phyloP scores from a whole-genome alignment of 331 rosid genomes.

The Spiraea crenata region DNA sequence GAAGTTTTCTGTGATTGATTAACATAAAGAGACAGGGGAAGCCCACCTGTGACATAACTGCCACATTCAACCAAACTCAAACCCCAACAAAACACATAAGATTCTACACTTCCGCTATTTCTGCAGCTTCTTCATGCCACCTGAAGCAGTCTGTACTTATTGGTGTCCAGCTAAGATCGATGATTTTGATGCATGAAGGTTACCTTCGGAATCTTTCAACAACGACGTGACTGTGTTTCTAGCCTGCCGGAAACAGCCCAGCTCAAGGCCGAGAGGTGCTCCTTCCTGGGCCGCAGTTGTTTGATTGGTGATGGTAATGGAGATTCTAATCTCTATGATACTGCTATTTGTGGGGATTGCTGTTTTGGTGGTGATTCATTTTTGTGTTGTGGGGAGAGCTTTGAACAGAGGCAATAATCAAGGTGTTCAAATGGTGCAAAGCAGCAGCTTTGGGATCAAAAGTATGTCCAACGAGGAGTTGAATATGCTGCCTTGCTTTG shows the following conservation, averaged over 20 bases:
- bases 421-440: slow-evolving; percentile 20
- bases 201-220: slow-evolving; percentile 17
- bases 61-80: slow-evolving; percentile 15
- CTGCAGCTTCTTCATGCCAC: slow-evolving; percentile 1
- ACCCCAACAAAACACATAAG: slow-evolving; percentile 18
- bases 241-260: no score
- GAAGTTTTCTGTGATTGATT: background rate
- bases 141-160: slow-evolving; percentile 3
- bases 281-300: no score
- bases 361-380: slow-evolving; percentile 54
- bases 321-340: slow-evolving; percentile 43
- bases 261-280: no score
- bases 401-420: slow-evolving; percentile 29
- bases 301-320: slow-evolving; percentile 37
- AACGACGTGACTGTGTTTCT: no score
- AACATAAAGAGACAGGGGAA: slow-evolving; percentile 14
- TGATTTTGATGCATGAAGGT: slow-evolving; percentile 17
- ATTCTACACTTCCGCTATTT: background rate
- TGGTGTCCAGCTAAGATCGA: slow-evolving; percentile 3
- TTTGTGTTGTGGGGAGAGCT: slow-evolving; percentile 55
- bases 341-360: slow-evolving; percentile 59
- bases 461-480: slow-evolving; percentile 46
- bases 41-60: slow-evolving; percentile 10
- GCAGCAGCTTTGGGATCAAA: slow-evolving; percentile 11
- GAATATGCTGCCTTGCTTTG: slow-evolving; percentile 67